These are phyloP conservation scores for Halenospora varia DNA, from an alignment of 495 filamentous ascomycete genomes.

Conservation along the genomic window DNA sequence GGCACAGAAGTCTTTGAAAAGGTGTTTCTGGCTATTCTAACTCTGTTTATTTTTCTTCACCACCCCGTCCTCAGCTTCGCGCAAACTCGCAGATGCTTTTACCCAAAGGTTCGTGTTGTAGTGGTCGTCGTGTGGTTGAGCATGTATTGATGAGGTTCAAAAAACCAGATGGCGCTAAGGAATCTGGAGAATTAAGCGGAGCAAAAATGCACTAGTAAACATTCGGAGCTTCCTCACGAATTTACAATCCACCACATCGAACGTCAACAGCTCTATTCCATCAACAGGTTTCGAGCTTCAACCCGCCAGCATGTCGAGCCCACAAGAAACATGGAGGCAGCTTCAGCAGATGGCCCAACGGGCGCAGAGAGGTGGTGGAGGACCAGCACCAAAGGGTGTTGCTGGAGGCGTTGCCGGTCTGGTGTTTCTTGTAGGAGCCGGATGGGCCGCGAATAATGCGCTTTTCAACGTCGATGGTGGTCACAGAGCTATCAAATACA, in stretches of 20 bases:
- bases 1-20: slow-evolving; percentile 30
- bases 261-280: no score
- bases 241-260: not conserved
- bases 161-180: not conserved
- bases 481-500: slow-evolving; percentile 98
- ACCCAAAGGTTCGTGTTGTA: not conserved
- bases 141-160: not conserved
- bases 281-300: slow-evolving; percentile 4
- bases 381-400: slow-evolving; percentile 20
- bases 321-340: slow-evolving; percentile 21
- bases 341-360: slow-evolving; percentile 44
- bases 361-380: slow-evolving; percentile 15
- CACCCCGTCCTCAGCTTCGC: slow-evolving; percentile 3
- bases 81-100: not conserved
- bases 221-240: slow-evolving; percentile 8
- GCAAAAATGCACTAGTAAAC: slow-evolving; percentile 18
- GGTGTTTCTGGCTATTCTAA: slow-evolving; percentile 30
- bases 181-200: slow-evolving; percentile 9
- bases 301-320: slow-evolving; percentile 22
- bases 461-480: slow-evolving; percentile 99
- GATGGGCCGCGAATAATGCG: slow-evolving; percentile 68
- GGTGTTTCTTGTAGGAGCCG: slow-evolving; percentile 60
- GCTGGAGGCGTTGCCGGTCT: slow-evolving; percentile 41
- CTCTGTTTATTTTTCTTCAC: slow-evolving; percentile 7
- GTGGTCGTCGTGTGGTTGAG: not conserved